Conservation (phyloP, 306 rosid species). For the Begonia fuchsioides region DNA sequence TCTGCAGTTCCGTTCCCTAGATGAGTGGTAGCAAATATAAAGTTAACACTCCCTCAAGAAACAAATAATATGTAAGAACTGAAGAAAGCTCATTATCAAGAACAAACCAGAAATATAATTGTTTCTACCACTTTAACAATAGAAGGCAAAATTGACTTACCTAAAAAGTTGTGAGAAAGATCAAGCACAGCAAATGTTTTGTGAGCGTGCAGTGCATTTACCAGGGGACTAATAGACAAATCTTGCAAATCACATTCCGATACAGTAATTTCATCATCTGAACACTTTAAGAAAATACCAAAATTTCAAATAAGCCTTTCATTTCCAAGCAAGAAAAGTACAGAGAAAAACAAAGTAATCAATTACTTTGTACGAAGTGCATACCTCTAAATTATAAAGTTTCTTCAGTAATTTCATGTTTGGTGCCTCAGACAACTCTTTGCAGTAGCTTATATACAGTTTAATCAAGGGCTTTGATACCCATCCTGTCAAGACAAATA, state of each 20-base stretch:
- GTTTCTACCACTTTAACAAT: neutral
- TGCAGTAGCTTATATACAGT: constrained; percentile 59
- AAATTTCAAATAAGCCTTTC: constrained; percentile 10
- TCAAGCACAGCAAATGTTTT: constrained; percentile 70
- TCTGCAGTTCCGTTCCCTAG: constrained; percentile 84
- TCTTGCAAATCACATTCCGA: constrained; percentile 89
- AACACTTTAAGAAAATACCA: constrained; percentile 36
- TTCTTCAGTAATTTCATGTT: constrained; percentile 66
- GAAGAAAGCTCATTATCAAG: constrained; percentile 4
- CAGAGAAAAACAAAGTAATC: too few species aligned
- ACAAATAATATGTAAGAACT: neutral
- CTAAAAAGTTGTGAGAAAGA: constrained; percentile 84
- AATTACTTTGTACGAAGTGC: neutral
- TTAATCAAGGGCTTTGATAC: constrained; percentile 72
- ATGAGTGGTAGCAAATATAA: constrained; percentile 13
- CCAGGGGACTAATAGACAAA: constrained; percentile 62
- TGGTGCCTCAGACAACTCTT: constrained; percentile 53
- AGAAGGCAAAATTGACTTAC: constrained; percentile 16
- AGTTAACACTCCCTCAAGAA: neutral
- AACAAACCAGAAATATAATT: constrained; percentile 4
- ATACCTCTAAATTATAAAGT: constrained; percentile 83
- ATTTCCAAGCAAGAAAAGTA: constrained; percentile 2
- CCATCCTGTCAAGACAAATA: constrained; percentile 42
- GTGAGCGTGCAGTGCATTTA: constrained; percentile 56
- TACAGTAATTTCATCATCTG: constrained; percentile 72